These are phyloP conservation scores for Dichomitus squalens DNA, from an alignment of 1,284 basidiomycete species.

Conservation along the genomic window DNA sequence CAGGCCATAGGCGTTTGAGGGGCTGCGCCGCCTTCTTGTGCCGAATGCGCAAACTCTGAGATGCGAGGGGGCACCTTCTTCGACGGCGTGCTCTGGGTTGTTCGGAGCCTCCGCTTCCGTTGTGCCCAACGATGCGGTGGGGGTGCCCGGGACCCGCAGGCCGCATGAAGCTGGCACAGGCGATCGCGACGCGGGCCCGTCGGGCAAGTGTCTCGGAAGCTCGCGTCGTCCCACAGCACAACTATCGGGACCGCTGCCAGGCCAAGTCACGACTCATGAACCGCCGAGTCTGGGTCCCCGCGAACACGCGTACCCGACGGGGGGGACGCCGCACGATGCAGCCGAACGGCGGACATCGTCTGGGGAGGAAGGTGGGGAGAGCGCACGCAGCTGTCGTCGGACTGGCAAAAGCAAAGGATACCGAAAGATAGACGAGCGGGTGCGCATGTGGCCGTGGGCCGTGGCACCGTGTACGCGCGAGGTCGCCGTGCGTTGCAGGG, in stretches of 20 bases:
- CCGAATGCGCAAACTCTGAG: not conserved
- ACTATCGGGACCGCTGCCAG: not conserved
- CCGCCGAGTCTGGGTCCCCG: too few species aligned
- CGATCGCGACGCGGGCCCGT: too few species aligned
- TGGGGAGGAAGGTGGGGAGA: not conserved
- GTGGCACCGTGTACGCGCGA: conserved; percentile 5
- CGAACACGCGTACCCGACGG: too few species aligned
- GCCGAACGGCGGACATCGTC: not conserved
- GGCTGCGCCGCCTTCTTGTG: not conserved
- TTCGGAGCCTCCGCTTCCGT: not conserved
- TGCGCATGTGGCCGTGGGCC: not conserved
- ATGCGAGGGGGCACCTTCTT: not conserved
- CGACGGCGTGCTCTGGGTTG: not conserved
- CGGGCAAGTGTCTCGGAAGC: too few species aligned
- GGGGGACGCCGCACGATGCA: too few species aligned
- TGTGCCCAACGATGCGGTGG: not conserved
- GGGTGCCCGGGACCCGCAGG: too few species aligned
- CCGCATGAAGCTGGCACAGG: too few species aligned
- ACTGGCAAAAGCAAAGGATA: not conserved
- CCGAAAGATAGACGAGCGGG: not conserved
- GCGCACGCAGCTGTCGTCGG: not conserved
- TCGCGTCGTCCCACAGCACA: not conserved
- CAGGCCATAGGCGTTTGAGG: conserved; percentile 1
- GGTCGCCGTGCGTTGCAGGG: not conserved
- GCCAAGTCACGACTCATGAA: too few species aligned